Base-by-base conservation (phyloP, 2,329 filamentous ascomycete genomes). In the Fusarium subglutinans region DNA sequence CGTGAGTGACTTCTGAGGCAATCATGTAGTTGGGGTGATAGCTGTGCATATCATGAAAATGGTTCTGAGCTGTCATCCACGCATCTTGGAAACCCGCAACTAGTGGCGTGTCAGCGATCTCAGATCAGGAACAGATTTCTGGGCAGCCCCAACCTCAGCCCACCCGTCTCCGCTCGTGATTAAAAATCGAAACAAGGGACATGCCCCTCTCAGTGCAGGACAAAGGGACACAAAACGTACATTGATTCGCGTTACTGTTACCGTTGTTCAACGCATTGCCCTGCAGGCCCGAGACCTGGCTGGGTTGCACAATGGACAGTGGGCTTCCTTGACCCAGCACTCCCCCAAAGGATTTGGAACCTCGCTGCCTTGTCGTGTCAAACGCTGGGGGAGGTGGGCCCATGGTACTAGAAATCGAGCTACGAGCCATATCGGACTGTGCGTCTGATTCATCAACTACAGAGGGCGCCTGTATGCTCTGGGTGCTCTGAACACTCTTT, bases 1-100 rank as follows among this genome's bases (percentile, higher is more conserved):
- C 96, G 84, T 96, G 96, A 70, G 93, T 95, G 77, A 98, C 94
- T 84, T 99, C 96, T 72, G 95, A 94, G 56, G 87, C 85, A 84
- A 98, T 97, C 92, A 98, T 95, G 86, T 96, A 98, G 80, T 94
- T 96, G 67, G 94, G 93, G 84, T 98, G 94, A 80, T 95, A 94
- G 81, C 91, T 94, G 84, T 96, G 94, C 92, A 98, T 96, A 83
- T 98, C 95, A 86, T 97, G 83, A 94, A 96, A 77, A 72, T 79
- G 77, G 81, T 92, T 96, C 80, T 94, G 93, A 68, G 91, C 90
- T 76, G 87, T 88, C 80, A 95, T 88, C 92, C 94, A 96, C 80
- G 95, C 93, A 85, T 94, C 94, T 73, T 90, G 88, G 86, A 96
- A 96, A 75, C 92, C 92, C 80, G 93, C 86, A 80, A 94, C 94